Base-by-base conservation (phyloP, 2,329 filamentous ascomycete species). In the Daldinia eschscholtzii region DNA sequence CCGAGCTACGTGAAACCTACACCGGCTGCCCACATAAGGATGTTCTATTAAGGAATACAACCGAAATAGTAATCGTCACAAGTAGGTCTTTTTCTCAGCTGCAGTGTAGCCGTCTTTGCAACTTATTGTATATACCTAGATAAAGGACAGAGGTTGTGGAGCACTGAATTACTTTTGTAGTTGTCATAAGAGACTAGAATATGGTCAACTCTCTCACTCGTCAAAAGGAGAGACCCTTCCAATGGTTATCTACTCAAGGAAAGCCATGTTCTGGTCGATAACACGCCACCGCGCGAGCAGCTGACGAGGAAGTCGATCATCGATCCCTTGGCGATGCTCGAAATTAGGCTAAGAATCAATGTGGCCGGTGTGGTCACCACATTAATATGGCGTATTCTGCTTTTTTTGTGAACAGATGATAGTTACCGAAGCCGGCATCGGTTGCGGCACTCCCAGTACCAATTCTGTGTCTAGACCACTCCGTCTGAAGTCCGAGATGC, bases 31-130 rank as follows among this genome's bases (percentile, higher is more conserved):
- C 20, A 57, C 68, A 68, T 66, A n/a, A 61, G 37, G 35, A 42
- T 42, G 23, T 52, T 48, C 62, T 35, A 46, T 48, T 41, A 37
- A 39, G 46, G 4, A 41, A 55, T 53, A 68, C 59, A 23, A 61
- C 35, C 39, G 15, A 61, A 26, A 46, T 62, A 41, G n/a, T 13
- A 23, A 61, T 12, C n/a, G 57, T 61, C 30, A 55, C 53, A 37
- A 50, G 33, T 23, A 4, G n/a, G 42, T 46, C 20, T 57, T 23
- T 50, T 63, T 57, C 53, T 41, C 15, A 13, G 7, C 68, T 68
- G 65, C 50, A 2, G 68, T 70, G 68, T 61, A 66, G 50, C 63
- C 53, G 59, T 46, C 37, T 58, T 70, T 56, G 68, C 62, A 61
- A 58, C 65, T 44, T 59, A 55, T 57, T 63, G 42, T 42, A 56